A percentile compares a stretch with the other conserved stretches of the same genome.
Evolutionary conservation across 768 basidiomycete genomes (phyloP).

Genomic region (Rhizopogon salebrosus): DNA sequence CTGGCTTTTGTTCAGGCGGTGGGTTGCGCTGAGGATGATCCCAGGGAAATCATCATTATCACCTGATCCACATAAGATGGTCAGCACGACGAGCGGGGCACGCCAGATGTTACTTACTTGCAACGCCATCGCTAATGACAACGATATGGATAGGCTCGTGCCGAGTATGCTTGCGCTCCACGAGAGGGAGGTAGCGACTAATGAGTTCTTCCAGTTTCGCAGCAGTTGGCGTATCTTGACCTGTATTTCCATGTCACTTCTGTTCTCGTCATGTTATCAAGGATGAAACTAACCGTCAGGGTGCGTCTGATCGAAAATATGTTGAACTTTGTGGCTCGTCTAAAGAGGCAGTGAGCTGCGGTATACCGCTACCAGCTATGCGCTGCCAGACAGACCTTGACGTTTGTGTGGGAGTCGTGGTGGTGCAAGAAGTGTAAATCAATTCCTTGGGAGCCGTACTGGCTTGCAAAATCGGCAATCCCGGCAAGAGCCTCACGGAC

Average conservation of each 20-base stretch:
- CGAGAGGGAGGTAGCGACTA: slow-evolving; percentile 21
- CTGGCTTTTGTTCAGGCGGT: slow-evolving; percentile 23
- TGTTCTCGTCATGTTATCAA: neutral
- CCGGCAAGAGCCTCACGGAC: slow-evolving; percentile 28
- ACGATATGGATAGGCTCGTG: slow-evolving; percentile 19
- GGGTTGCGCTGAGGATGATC: slow-evolving; percentile 22
- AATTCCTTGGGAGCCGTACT: slow-evolving; percentile 25
- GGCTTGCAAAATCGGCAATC: slow-evolving; percentile 23
- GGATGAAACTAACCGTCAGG: slow-evolving; percentile 1
- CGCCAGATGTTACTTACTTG: slow-evolving; percentile 20
- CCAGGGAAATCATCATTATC: slow-evolving; percentile 6
- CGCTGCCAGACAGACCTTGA: slow-evolving; percentile 2
- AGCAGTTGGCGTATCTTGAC: slow-evolving; percentile 25
- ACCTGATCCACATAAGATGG: slow-evolving; percentile 5
- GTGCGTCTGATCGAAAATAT: neutral
- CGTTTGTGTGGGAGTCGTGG: slow-evolving; percentile 9
- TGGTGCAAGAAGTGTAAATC: slow-evolving; percentile 31
- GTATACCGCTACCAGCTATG: neutral
- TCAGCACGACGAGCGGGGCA: neutral
- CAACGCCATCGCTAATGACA: slow-evolving; percentile 25
- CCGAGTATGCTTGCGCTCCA: slow-evolving; percentile 8
- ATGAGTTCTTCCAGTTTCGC: slow-evolving; percentile 24
- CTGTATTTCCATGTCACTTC: slow-evolving; percentile 2
- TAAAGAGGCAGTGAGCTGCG: neutral
- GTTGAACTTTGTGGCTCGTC: slow-evolving; percentile 1